Conservation (phyloP, 495 filamentous ascomycete genomes). For the Articulospora tetracladia region DNA sequence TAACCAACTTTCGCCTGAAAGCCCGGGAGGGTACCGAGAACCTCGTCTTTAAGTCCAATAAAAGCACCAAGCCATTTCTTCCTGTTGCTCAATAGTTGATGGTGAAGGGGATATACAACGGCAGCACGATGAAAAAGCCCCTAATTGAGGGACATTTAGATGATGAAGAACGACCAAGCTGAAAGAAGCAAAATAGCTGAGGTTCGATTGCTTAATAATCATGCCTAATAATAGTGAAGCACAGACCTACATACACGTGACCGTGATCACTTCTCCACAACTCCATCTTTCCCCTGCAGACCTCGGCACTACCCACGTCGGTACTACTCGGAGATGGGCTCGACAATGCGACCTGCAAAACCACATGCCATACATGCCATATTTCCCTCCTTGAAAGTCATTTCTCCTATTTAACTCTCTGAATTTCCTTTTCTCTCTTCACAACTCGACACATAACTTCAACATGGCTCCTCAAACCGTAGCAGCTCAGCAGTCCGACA, state of each 20-base stretch:
- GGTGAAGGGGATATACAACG: too few relatives aligned
- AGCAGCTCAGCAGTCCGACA: constrained; percentile 70
- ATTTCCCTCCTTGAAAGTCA: neutral
- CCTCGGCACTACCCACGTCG: constrained; percentile 1
- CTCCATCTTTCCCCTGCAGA: neutral
- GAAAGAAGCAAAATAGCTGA: neutral
- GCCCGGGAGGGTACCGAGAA: too few relatives aligned
- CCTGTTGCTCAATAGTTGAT: neutral
- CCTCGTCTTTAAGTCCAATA: too few relatives aligned
- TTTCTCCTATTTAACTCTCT: neutral
- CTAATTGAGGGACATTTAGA: constrained; percentile 21
- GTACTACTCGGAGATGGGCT: constrained; percentile 12
- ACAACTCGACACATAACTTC: neutral
- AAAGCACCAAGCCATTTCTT: neutral
- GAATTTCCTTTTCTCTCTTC: neutral
- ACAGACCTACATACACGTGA: neutral
- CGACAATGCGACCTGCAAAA: constrained; percentile 2
- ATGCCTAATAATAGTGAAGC: constrained; percentile 1
- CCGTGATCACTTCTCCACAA: constrained; percentile 2
- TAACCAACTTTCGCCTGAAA: too few relatives aligned
- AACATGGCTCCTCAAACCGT: constrained; percentile 29
- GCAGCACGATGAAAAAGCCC: too few relatives aligned
- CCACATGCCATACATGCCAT: neutral
- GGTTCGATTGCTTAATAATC: constrained; percentile 4
- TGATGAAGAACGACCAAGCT: neutral